Conservation (phyloP, 805 yeast genomes). For the Pachysolen tannophilus region DNA sequence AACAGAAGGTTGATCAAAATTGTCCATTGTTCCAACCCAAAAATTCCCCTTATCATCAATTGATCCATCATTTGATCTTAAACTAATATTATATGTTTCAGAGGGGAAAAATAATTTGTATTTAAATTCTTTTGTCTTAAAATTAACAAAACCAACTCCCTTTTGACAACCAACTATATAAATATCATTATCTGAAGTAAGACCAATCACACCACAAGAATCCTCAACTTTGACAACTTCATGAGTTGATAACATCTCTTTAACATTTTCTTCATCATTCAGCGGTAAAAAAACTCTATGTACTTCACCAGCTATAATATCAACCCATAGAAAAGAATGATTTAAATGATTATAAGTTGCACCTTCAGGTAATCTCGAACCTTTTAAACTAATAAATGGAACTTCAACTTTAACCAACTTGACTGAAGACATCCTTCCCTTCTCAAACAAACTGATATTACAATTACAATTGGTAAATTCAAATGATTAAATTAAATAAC, state of each 20-base stretch:
- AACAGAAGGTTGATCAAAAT: constrained; percentile 17
- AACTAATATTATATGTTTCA: constrained; percentile 25
- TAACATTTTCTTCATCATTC: constrained; percentile 16
- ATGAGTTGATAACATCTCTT: constrained; percentile 21
- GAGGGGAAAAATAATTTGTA: constrained; percentile 31
- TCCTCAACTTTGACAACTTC: constrained; percentile 30
- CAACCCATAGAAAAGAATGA: constrained; percentile 43
- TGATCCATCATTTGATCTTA: constrained; percentile 78
- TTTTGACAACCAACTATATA: constrained; percentile 54
- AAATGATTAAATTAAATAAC: too few species aligned
- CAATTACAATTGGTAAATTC: too few species aligned
- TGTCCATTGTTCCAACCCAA: constrained; percentile 75
- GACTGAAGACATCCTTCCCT: too few species aligned
- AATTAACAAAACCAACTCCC: constrained; percentile 54
- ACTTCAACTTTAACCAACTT: too few species aligned
- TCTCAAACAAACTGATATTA: too few species aligned
- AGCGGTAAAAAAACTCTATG: constrained; percentile 25
- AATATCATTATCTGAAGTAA: constrained; percentile 47
- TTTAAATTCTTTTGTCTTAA: constrained; percentile 29
- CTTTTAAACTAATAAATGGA: constrained; percentile 23
- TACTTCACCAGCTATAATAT: constrained; percentile 32
- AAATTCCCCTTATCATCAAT: constrained; percentile 71
- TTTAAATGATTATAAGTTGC: constrained; percentile 52
- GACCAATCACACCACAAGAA: constrained; percentile 65
- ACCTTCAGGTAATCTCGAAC: constrained; percentile 52